Base-by-base conservation (phyloP, 768 basidiomycete genomes). In the Leucocoprinus leucothites region DNA sequence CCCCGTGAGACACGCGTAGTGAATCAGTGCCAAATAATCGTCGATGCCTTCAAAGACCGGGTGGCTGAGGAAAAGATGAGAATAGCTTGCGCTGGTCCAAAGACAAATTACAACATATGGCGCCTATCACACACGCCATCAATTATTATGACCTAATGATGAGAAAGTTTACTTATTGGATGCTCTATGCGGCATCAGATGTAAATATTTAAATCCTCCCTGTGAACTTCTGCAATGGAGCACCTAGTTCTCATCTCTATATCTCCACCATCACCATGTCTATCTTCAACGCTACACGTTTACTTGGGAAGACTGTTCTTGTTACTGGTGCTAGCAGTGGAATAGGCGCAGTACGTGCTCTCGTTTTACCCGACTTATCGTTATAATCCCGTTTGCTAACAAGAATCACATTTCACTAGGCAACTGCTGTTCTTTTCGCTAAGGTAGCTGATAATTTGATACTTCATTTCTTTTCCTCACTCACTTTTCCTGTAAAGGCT, bases 311-410 rank as follows among this genome's bases (percentile, higher is more conserved):
- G 71, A 91, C 86, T 31, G 88, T 93, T 56, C 80, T 96, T 48
- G 80, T 96, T 58, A 96, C 94, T 25, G 94, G 94, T 19, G 93
- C 94, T 3, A 91, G 89, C 66, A 82, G 87, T 41, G 94, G 94
- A 42, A 96, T 96, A 60, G 94, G 94, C 53, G 88, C 91, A 53
- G 91, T 91, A 64, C 66, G 86, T 70, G n/a, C 18, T 38, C 41
- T 19, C 18, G 2, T 31, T 31, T 16, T 14, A 48, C 44, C 36
- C 16, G 28, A 34, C 25, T 19, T 48, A 13, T 42, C 24, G 3
- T 31, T 31, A 31, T 31, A 14, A n/a, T n/a, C 6, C 46, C 25
- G 45, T 48, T 35, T 49, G 0, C 43, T 9, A 49, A 13, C 48
- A 24, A 22, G 11, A 48, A 25, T 18, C 19, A 2, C 8, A 16